Percentiles rank a stretch among this genome's conserved stretches.
Conservation (phyloP, 1,139 yeast species). For the Ashbya aceris region DNA sequence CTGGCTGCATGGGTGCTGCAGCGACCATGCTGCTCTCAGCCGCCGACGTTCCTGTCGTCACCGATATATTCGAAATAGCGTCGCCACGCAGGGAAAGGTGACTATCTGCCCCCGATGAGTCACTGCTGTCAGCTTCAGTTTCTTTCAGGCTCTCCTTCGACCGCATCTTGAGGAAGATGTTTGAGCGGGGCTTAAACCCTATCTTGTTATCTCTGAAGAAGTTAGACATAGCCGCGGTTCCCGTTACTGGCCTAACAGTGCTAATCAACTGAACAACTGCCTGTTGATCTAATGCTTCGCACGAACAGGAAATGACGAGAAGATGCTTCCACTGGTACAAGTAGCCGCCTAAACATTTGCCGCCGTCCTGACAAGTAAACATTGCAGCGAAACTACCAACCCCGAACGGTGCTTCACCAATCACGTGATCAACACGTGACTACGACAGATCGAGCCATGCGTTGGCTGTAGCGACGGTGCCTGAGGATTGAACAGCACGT, state of each 20-base stretch:
- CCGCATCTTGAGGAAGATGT: slow-evolving; percentile 24
- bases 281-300: no score
- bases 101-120: slow-evolving; percentile 12
- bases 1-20: neutral
- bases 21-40: neutral
- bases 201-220: slow-evolving; percentile 25
- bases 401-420: no score
- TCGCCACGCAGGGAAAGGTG: slow-evolving; percentile 10
- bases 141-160: slow-evolving; percentile 5
- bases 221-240: slow-evolving; percentile 36
- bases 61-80: neutral
- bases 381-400: no score
- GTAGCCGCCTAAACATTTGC: no score
- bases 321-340: no score
- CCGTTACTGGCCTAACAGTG: neutral
- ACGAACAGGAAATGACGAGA: no score
- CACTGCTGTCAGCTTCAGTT: slow-evolving; percentile 7
- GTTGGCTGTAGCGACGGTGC: no score
- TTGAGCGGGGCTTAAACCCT: slow-evolving; percentile 27
- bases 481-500: no score
- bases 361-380: neutral
- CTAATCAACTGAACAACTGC: no score
- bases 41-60: slow-evolving; percentile 1
- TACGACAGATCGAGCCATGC: no score
- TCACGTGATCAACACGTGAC: no score